Percentiles rank a stretch among this genome's conserved stretches.
These are phyloP conservation scores for Thozetella sp. DNA, from an alignment of 495 filamentous ascomycete genomes.

Conservation along the genomic window DNA sequence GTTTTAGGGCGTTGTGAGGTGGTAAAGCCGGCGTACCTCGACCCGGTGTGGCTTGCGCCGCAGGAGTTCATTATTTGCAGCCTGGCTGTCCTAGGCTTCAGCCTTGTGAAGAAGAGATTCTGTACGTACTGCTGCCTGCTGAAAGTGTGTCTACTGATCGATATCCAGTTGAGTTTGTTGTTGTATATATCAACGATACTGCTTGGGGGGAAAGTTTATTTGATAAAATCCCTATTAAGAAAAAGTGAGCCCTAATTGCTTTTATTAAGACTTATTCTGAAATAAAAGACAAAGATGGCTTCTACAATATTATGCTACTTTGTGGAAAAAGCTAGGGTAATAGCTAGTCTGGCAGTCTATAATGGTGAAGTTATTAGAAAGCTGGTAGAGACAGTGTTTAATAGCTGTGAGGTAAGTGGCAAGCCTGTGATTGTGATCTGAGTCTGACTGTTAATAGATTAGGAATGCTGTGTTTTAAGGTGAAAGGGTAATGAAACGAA, in stretches of 20 bases:
- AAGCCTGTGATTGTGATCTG: not conserved
- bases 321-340: constrained; percentile 4
- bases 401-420: constrained; percentile 14
- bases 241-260: constrained; percentile 6
- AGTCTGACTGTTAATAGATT: constrained; percentile 12
- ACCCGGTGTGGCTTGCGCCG: not conserved
- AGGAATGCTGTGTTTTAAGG: constrained; percentile 11
- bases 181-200: constrained; percentile 2
- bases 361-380: not conserved
- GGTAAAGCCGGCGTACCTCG: not conserved
- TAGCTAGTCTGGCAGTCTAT: constrained; percentile 4
- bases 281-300: not conserved
- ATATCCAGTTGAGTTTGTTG: constrained; percentile 7
- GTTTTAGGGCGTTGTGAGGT: not conserved
- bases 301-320: constrained; percentile 8
- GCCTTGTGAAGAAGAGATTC: not conserved
- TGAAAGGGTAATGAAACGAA: not conserved
- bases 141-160: not conserved
- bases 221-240: constrained; percentile 3
- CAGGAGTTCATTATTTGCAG: not conserved
- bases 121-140: not conserved
- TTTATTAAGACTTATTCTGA: constrained; percentile 5
- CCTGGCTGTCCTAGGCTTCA: not conserved
- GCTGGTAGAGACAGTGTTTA: constrained; percentile 6
- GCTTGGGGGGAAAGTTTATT: constrained; percentile 5